phyloP scores from a whole-genome alignment of 108 stramenopile species.

The Fragilaria crotonensis region DNA sequence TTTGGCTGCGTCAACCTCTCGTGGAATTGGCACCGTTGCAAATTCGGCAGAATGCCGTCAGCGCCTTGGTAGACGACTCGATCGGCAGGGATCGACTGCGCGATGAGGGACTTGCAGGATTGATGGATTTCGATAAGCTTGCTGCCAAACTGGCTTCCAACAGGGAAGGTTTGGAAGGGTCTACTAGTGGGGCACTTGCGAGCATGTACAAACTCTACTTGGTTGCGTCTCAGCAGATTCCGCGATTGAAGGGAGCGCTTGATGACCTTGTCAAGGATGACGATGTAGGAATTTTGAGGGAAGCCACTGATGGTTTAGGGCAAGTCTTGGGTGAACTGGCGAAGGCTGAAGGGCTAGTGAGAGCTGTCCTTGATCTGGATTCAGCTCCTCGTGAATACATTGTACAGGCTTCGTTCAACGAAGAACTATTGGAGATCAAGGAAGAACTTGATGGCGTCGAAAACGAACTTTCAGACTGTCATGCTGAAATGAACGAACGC shows the following conservation, averaged over 20 bases:
- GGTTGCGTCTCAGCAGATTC: slow-evolving; percentile 52
- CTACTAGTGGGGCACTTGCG: slow-evolving; percentile 61
- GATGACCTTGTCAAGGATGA: slow-evolving; percentile 9
- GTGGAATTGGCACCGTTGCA: slow-evolving; percentile 42
- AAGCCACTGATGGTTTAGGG: slow-evolving; percentile 11
- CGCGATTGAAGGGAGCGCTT: slow-evolving; percentile 44
- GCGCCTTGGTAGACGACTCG: slow-evolving; percentile 40
- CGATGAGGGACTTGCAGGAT: slow-evolving; percentile 50
- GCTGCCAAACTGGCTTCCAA: slow-evolving; percentile 27
- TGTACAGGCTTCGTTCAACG: slow-evolving; percentile 53
- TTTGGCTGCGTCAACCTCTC: slow-evolving; percentile 78
- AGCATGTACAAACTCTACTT: slow-evolving; percentile 67
- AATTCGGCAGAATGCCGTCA: slow-evolving; percentile 69
- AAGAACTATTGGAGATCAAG: slow-evolving; percentile 59
- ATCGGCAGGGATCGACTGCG: slow-evolving; percentile 58
- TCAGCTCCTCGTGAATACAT: slow-evolving; percentile 81
- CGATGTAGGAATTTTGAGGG: slow-evolving; percentile 8
- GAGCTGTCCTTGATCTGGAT: slow-evolving; percentile 74
- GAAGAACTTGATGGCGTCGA: slow-evolving; percentile 61
- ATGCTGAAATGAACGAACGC: slow-evolving; percentile 52
- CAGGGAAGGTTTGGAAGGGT: slow-evolving; percentile 12
- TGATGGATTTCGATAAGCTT: slow-evolving; percentile 46
- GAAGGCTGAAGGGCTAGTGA: slow-evolving; percentile 37
- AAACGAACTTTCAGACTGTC: slow-evolving; percentile 54
- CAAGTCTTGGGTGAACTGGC: slow-evolving; percentile 27